Evolutionary conservation across 2,329 filamentous ascomycete species (phyloP), one percentile per base, ranked within the genome.

Genomic region (Pyrenophora teres): DNA sequence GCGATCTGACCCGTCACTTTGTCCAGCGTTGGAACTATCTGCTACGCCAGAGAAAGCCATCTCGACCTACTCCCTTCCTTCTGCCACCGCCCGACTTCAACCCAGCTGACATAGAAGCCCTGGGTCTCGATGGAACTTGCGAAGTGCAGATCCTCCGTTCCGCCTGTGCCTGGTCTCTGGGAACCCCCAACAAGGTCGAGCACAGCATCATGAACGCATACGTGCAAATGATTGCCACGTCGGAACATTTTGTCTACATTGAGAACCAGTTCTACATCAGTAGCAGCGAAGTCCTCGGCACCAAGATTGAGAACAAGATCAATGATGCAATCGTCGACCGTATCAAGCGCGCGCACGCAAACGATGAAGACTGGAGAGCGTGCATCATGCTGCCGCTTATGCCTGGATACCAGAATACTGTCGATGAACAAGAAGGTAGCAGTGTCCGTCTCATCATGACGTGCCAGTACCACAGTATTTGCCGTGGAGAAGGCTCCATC

Each of bases 221-320:
- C 68, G 83, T 95, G 62, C 94, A 95, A 71, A 86, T 96, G 79
- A 99, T 99, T 62, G 88, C 94, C 60, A 88, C 93, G 59, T 97
- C 92, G 1, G 91, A 99, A 40, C 94, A 97, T 72, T 96, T 97
- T 67, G 90, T 97, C 44, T 97, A 99, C 74, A 96, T 97, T 60
- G 94, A 99, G 73, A 99, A 99, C 70, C 94, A 99, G 69, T 99
- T 97, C 76, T 99, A 96, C 78, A 89, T 99, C 72, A 95, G 90
- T 31, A 96, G 90, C 61, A 94, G 90, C 43, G 89, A 94, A 67
- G 92, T 92, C 4, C 86, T 96, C 63, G 89, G 89, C 45, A 90
- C 88, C 10, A 90, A 87, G 69, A 94, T 99, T 57, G 84, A 91
- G 71, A 99, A 99, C 73, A 86, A 87, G 60, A 97, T 99, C 62